Base-by-base conservation (phyloP, 139 green algal species). In the Raphidocelis subcapitata region DNA sequence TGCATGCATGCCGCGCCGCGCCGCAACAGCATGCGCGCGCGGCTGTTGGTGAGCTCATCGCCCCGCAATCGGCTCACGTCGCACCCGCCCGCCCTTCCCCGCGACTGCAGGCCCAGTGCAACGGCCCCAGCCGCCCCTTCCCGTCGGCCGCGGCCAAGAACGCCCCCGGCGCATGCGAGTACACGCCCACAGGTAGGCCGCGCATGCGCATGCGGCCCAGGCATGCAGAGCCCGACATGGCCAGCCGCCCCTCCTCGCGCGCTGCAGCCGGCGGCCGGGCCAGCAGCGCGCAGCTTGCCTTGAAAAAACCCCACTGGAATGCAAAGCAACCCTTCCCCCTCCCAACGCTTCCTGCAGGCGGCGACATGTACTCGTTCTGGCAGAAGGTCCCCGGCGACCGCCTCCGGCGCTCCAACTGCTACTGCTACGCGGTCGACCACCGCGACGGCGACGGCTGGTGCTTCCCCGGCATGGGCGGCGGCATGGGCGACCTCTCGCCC, bases 351-450 rank as follows among this genome's bases (percentile, higher is more conserved):
- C 8, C 8, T 12, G 8, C 41, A 49, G 62, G 55, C 23, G 62
- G 64, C 29, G 36, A 59, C 35, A 72, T 62, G 35, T 78, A 59
- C 52, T 72, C 47, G 29, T 78, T 72, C 63, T 65, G 63, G 54
- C 61, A 78, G 63, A 72, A 72, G 63, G 51, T 66, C 41, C 63
- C 72, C 16, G 72, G 72, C 23, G 72, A 72, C 62, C 62, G 62
- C 46, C 41, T 51, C 26, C 72, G 72, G 47, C 21, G 66, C 12
- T 66, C 59, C 62, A 78, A 78, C 62, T 78, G 72, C 52, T 78
- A 78, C 51, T 78, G 72, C 63, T 78, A 78, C 52, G 72, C 72
- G 26, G 24, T 72, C 35, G 52, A 78, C 41, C 12, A 20, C 12
- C 37, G 23, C 28, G 33, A 12, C 61, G 29, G 31, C 31, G 61